Conservation (phyloP, 768 basidiomycete genomes). For the Termitomyces heimii region DNA sequence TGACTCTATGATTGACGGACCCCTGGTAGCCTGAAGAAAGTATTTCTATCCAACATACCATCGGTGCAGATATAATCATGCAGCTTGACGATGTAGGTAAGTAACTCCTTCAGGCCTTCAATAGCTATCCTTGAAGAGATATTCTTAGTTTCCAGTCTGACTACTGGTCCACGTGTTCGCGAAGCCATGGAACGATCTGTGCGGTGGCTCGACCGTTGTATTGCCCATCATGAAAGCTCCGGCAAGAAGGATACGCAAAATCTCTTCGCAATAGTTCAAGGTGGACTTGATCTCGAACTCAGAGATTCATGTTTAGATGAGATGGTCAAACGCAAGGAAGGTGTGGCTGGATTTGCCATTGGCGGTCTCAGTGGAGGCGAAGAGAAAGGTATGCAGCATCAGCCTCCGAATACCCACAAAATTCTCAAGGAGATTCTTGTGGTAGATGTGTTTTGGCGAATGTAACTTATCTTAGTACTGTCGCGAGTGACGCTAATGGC, state of each 20-base stretch:
- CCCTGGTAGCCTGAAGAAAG: slow-evolving; percentile 81
- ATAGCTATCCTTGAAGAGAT: background rate
- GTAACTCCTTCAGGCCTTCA: slow-evolving; percentile 17
- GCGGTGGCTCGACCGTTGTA: slow-evolving; percentile 88
- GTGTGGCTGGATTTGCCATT: slow-evolving; percentile 88
- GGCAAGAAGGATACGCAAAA: slow-evolving; percentile 68
- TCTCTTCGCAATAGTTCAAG: slow-evolving; percentile 90
- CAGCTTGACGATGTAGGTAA: slow-evolving; percentile 87
- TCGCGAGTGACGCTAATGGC: background rate
- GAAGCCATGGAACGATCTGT: slow-evolving; percentile 89
- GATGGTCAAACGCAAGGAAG: slow-evolving; percentile 71
- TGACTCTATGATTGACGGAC: slow-evolving; percentile 2
- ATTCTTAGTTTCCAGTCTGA: slow-evolving; percentile 66
- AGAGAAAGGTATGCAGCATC: slow-evolving; percentile 61
- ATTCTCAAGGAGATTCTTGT: background rate
- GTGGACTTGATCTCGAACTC: slow-evolving; percentile 68
- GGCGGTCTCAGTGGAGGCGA: slow-evolving; percentile 90
- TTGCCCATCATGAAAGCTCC: slow-evolving; percentile 63
- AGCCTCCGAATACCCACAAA: background rate
- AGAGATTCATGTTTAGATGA: slow-evolving; percentile 74
- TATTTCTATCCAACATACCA: slow-evolving; percentile 84
- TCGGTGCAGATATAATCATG: slow-evolving; percentile 94
- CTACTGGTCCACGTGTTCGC: slow-evolving; percentile 71
- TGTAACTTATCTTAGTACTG: slow-evolving; percentile 42
- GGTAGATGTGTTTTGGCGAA: slow-evolving; percentile 76